These are phyloP conservation scores for Andrographis paniculata DNA, from an alignment of 305 asterid genomes.

Conservation along the genomic window DNA sequence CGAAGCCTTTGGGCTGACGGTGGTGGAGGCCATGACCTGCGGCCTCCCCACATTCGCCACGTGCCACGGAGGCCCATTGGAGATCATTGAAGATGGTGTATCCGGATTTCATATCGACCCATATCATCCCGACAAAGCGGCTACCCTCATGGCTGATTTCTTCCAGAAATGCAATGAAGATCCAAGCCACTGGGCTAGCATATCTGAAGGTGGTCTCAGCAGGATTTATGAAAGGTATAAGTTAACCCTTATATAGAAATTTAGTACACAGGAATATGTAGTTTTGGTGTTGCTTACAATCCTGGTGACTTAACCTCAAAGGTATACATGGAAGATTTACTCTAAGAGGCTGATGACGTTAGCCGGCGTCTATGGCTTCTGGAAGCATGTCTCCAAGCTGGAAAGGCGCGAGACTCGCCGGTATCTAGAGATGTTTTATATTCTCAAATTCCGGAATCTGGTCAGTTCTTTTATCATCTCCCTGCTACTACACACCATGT, in stretches of 20 bases:
- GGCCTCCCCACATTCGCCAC: slow-evolving; percentile 96
- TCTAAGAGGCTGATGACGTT: slow-evolving; percentile 91
- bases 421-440: slow-evolving; percentile 95
- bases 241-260: neutral
- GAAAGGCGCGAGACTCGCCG: slow-evolving; percentile 93
- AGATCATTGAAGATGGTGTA: slow-evolving; percentile 76
- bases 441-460: slow-evolving; percentile 83
- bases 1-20: slow-evolving; percentile 99
- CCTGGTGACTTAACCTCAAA: slow-evolving; percentile 4
- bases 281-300: neutral
- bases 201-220: slow-evolving; percentile 48
- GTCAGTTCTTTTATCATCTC: slow-evolving; percentile 29
- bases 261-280: too few species aligned
- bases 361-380: slow-evolving; percentile 90
- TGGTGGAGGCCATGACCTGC: slow-evolving; percentile 94
- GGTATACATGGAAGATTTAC: slow-evolving; percentile 94
- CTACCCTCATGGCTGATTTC: slow-evolving; percentile 59
- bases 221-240: slow-evolving; percentile 62
- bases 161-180: slow-evolving; percentile 62
- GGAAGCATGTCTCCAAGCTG: slow-evolving; percentile 86
- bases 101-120: slow-evolving; percentile 96
- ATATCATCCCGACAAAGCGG: slow-evolving; percentile 73
- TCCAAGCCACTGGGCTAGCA: slow-evolving; percentile 54
- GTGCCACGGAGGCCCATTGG: slow-evolving; percentile 90
- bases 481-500: neutral